Percentiles rank a stretch among this genome's conserved stretches.
Conservation (phyloP, 495 filamentous ascomycete species). For the Podospora didyma region DNA sequence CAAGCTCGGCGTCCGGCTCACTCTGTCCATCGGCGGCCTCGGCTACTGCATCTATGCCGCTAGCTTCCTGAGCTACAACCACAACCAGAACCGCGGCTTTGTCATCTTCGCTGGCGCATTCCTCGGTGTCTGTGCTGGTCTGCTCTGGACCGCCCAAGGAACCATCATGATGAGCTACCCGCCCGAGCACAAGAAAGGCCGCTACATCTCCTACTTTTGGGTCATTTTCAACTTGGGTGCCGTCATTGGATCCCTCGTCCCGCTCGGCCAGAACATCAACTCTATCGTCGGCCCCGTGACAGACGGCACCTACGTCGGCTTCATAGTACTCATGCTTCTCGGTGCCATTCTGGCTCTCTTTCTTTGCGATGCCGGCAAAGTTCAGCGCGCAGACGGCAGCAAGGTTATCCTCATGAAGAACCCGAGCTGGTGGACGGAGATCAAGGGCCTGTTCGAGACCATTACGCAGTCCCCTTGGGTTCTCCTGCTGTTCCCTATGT, state of each 20-base stretch:
- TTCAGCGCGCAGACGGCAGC: conserved; percentile 74
- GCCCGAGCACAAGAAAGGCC: conserved; percentile 73
- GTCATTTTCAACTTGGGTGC: conserved; percentile 92
- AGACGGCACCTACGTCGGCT: conserved; percentile 86
- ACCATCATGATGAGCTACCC: conserved; percentile 97
- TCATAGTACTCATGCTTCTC: conserved; percentile 77
- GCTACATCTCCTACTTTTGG: conserved; percentile 91
- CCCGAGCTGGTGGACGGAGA: conserved; percentile 74
- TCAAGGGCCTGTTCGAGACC: conserved; percentile 74
- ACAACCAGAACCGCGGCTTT: conserved; percentile 70
- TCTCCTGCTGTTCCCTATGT: conserved; percentile 82
- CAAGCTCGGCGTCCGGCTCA: conserved; percentile 67
- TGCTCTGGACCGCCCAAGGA: conserved; percentile 90
- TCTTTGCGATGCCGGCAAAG: conserved; percentile 71
- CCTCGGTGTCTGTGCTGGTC: conserved; percentile 74
- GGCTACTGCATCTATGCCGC: conserved; percentile 84
- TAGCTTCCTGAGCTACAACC: conserved; percentile 76
- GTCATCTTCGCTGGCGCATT: conserved; percentile 74
- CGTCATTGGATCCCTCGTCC: conserved; percentile 83
- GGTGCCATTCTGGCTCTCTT: conserved; percentile 70
- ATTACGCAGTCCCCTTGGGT: conserved; percentile 72
- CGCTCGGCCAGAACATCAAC: conserved; percentile 77
- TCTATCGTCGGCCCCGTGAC: conserved; percentile 55
- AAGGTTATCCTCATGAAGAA: conserved; percentile 83
- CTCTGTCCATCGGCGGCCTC: conserved; percentile 74